A percentile compares a stretch with the other conserved stretches of the same genome.
phyloP scores from a whole-genome alignment of 208 protist species.

The Trypanosoma boissoni region DNA sequence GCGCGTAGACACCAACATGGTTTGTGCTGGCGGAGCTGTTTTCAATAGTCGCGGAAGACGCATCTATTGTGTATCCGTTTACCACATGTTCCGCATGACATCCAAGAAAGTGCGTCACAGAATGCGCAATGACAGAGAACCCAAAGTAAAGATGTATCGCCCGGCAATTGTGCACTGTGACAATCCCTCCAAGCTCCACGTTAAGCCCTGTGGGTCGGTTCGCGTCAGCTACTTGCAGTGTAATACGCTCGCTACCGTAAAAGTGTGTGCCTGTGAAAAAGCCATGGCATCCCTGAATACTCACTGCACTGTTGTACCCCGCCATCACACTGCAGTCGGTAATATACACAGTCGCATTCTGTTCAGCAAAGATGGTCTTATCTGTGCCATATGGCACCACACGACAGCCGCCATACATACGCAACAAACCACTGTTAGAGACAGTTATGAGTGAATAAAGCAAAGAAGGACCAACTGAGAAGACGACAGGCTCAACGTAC shows the following conservation, averaged over 20 bases:
- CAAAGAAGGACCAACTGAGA: not conserved
- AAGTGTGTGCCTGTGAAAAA: constrained; percentile 45
- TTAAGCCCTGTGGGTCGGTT: constrained; percentile 53
- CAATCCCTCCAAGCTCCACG: constrained; percentile 64
- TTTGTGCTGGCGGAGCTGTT: constrained; percentile 57
- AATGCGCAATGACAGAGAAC: constrained; percentile 72
- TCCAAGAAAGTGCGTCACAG: constrained; percentile 58
- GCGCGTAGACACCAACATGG: constrained; percentile 68
- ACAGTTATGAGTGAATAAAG: constrained; percentile 56
- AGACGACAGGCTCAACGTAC: not conserved
- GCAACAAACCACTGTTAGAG: constrained; percentile 59
- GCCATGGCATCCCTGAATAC: constrained; percentile 60
- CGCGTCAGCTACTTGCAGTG: constrained; percentile 24
- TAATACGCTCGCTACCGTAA: constrained; percentile 14
- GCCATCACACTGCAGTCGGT: constrained; percentile 43
- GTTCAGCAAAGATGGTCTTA: constrained; percentile 65
- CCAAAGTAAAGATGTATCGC: constrained; percentile 68
- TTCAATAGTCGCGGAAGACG: constrained; percentile 59
- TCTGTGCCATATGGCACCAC: constrained; percentile 37
- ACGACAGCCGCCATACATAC: constrained; percentile 30
- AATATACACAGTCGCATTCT: constrained; percentile 61
- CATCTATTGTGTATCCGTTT: constrained; percentile 82
- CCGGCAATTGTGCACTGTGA: constrained; percentile 51
- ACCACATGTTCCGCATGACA: constrained; percentile 69
- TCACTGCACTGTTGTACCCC: constrained; percentile 48